Base-by-base conservation (phyloP, 306 rosid species). In the Parietaria judaica region DNA sequence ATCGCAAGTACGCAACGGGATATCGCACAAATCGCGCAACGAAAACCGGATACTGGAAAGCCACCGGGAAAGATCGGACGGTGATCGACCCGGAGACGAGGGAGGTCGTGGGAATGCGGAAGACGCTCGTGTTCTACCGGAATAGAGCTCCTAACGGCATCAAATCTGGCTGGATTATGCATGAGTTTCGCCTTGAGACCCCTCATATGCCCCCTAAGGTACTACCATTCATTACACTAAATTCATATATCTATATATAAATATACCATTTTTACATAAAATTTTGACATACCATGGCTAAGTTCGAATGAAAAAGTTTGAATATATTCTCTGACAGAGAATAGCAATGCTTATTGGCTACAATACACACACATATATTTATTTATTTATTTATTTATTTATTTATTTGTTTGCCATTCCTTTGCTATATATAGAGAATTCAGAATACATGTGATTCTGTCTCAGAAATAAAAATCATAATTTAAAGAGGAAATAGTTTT, bases 171-270 rank as follows among this genome's bases (percentile, higher is more conserved):
- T 92, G 98, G 98, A 92, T 92, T 61, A 94, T 94, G 99, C 99
- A 94, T 43, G 99, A 94, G 79, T 94, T 88, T 76, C 84, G 99
- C 4, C 70, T 94, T 64, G 99, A 94, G 84, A 85, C 99, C 77
- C 97, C 95, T 77, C 97, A 94, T 63, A 76, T 81, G 90, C 97
- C 94, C 44, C 99, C 99, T 16, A 94, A 92, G 99, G 99, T 92
- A 58, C 47, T 13, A 3, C 37, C 14, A 56, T 83, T 12, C 35
- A 4, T 51, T 60, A 14, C 31, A 9, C 14, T 8, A 16, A 13
- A 12, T 5, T 17, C 11, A 14, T 16, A 3, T 1, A 36, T 47
- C 46, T 31, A 35, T 51, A 6, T 51, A 51, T 35, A 46, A 34
- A 11, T 2, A 23, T 23, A 23, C 31, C 31, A 23, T 23, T 23